These are phyloP conservation scores for Solanum peruvianum DNA, from an alignment of 257 asterid genomes.

Conservation along the genomic window DNA sequence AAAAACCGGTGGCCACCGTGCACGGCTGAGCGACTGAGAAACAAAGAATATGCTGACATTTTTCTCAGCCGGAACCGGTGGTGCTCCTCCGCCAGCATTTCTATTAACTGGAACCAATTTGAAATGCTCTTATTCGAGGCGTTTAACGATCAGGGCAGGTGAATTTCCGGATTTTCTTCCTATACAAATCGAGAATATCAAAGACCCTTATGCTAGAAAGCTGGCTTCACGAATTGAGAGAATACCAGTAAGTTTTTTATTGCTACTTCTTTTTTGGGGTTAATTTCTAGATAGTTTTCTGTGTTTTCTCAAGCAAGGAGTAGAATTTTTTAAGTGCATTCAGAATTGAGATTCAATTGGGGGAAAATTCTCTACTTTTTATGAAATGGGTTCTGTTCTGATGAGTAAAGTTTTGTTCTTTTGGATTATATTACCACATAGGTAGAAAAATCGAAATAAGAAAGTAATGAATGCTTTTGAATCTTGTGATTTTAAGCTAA, in stretches of 20 bases:
- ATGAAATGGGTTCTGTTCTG: background rate
- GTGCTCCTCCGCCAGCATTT: background rate
- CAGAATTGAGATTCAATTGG: background rate
- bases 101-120: too few relatives aligned
- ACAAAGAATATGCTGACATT: background rate
- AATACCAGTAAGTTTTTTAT: slow-evolving; percentile 31
- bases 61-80: background rate
- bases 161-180: slow-evolving; percentile 37
- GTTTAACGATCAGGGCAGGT: slow-evolving; percentile 18
- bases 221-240: slow-evolving; percentile 64
- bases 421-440: background rate
- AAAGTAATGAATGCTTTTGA: background rate
- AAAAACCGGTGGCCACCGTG: background rate
- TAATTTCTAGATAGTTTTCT: background rate
- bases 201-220: slow-evolving; percentile 58
- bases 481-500: background rate
- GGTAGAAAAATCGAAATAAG: background rate
- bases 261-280: background rate
- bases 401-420: background rate
- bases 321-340: background rate
- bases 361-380: background rate
- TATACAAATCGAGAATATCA: slow-evolving; percentile 31
- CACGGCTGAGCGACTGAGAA: background rate
- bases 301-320: background rate
- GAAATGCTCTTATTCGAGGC: background rate